A percentile compares a stretch with the other conserved stretches of the same genome.
Evolutionary conservation across 352 stramenopile genomes (phyloP).

Genomic region (Phytophthora pisi): DNA sequence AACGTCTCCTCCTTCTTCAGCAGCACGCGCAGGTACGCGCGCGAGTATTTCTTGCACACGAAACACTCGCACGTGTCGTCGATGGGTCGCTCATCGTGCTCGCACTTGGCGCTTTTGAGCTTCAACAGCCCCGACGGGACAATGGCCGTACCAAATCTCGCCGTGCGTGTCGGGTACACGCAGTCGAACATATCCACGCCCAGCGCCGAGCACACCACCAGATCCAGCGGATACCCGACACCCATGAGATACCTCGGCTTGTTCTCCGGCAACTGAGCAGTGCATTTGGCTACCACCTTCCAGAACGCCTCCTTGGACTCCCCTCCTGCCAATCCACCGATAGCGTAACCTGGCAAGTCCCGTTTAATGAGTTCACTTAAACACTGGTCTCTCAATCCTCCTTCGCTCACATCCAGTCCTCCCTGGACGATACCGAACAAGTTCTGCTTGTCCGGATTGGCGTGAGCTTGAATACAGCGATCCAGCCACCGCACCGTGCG

Average conservation of each 20-base stretch:
- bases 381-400: slow-evolving; percentile 94
- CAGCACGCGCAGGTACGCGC: slow-evolving; percentile 70
- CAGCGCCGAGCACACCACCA: slow-evolving; percentile 96
- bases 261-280: slow-evolving; percentile 84
- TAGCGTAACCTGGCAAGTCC: slow-evolving; percentile 93
- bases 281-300: slow-evolving; percentile 90
- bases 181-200: slow-evolving; percentile 99
- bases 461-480: slow-evolving; percentile 93
- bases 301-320: slow-evolving; percentile 96
- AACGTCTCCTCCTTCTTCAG: slow-evolving; percentile 74
- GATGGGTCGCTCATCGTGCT: slow-evolving; percentile 64
- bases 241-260: slow-evolving; percentile 98
- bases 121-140: slow-evolving; percentile 71
- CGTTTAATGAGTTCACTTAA: slow-evolving; percentile 88
- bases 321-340: slow-evolving; percentile 94
- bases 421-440: slow-evolving; percentile 98
- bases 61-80: slow-evolving; percentile 72
- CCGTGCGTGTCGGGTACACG: slow-evolving; percentile 97
- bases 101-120: slow-evolving; percentile 65
- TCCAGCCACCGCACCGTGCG: slow-evolving; percentile 96
- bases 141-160: slow-evolving; percentile 95
- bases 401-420: slow-evolving; percentile 90
- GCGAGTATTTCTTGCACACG: slow-evolving; percentile 77
- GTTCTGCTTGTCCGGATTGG: slow-evolving; percentile 89
- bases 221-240: slow-evolving; percentile 96